Evolutionary conservation across 768 basidiomycete genomes (phyloP), one percentile per base, ranked within the genome.

Genomic region (Lactifluus volemus): DNA sequence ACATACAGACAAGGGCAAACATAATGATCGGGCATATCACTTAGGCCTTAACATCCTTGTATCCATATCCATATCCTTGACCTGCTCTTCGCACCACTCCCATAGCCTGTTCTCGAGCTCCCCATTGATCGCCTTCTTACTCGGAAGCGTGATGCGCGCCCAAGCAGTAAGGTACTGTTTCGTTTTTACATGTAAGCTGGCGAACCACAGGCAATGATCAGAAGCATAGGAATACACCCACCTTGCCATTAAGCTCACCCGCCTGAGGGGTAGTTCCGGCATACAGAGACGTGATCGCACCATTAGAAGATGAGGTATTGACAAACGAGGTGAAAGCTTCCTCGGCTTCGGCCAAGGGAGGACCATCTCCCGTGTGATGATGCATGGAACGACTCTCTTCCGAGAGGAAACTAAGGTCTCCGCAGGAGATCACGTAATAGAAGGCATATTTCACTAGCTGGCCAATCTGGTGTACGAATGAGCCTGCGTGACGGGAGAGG

Each of bases 131-230:
- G 59, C 47, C 19, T 54, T 53, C 29, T 38, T 45, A 25, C 39
- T 47, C 19, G 59, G 59, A 49, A 60, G 45, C 10, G 51, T 32
- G 29, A 30, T 11, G 30, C 59, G 59, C 19, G 56, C 49, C 39
- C 38, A 58, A 9, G 49, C 19, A 9, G 57, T 57, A 12, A 58
- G 39, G 17, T 58, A 58, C 49, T 58, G 15, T 10, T 7, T 14
- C 5, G 3, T n/a, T 11, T 34, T 5, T 34, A 14, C 17, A 25
- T 4, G 30, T 57, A 14, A 57, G 38, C 25, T 17, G 14, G 34
- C 19, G 21, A 15, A 7, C 29, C n/a, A 42, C 5, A 14, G 21
- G n/a, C 14, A 58, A n/a, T 25, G 25, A 25, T 41, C 7, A 7
- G 5, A 10, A 41, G 21, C 5, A 12, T 36, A 34, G n/a, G 39